phyloP scores from a whole-genome alignment of 306 rosid genomes.

The Cucurbita ficifolia region DNA sequence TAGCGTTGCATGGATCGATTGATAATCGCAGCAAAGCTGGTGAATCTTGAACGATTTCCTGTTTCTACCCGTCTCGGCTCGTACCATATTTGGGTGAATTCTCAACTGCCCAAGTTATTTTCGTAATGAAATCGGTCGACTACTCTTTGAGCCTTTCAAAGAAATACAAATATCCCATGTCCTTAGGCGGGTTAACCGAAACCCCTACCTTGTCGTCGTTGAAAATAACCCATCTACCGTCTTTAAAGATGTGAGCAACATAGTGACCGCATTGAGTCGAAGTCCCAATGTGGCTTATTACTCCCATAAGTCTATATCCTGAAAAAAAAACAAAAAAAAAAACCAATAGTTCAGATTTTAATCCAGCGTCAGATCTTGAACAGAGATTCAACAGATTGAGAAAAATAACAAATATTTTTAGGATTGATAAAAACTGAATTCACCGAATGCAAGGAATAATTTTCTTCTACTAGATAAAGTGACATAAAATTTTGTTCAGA shows the following conservation, averaged over 20 bases:
- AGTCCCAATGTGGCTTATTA: slow-evolving; percentile 90
- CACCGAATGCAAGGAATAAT: not conserved
- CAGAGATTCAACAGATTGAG: not conserved
- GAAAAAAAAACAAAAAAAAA: slow-evolving; percentile 4
- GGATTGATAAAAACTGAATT: not conserved
- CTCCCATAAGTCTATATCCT: slow-evolving; percentile 74
- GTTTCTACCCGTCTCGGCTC: not conserved
- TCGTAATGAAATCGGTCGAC: not conserved
- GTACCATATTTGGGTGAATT: not conserved
- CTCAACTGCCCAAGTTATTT: not conserved
- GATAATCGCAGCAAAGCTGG: not conserved
- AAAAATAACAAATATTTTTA: too few species aligned
- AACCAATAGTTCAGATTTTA: too few species aligned
- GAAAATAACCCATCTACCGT: slow-evolving; percentile 87
- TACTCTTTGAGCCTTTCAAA: slow-evolving; percentile 52
- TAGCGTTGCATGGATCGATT: not conserved
- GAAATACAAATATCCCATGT: slow-evolving; percentile 93
- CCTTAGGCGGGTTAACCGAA: slow-evolving; percentile 87
- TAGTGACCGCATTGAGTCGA: slow-evolving; percentile 94
- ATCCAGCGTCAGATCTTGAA: not conserved
- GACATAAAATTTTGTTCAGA: not conserved
- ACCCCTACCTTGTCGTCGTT: slow-evolving; percentile 86
- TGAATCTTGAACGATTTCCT: not conserved
- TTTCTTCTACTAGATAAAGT: not conserved
- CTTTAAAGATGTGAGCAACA: slow-evolving; percentile 79